phyloP scores from a whole-genome alignment of 139 green algal species.

The Chlorella sorokiniana region DNA sequence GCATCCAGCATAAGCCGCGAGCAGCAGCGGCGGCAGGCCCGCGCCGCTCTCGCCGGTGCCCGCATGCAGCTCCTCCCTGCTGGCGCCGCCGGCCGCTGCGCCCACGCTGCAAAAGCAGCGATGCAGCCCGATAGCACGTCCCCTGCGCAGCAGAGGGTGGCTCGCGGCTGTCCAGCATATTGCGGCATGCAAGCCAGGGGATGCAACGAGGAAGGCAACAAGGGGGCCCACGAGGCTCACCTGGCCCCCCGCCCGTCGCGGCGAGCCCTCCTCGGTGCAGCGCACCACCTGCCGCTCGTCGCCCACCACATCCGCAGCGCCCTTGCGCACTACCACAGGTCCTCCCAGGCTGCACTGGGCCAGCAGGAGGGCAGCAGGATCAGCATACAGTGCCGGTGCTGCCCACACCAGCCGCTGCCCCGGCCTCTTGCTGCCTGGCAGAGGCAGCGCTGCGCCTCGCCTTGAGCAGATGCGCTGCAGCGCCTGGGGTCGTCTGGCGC shows the following conservation, averaged over 20 bases:
- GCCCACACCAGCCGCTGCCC: not conserved
- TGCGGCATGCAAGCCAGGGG: not conserved
- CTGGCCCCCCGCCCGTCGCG: slow-evolving; percentile 68
- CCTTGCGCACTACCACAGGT: slow-evolving; percentile 58
- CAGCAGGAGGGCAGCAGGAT: not conserved
- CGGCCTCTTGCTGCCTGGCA: not conserved
- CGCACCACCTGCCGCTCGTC: slow-evolving; percentile 20
- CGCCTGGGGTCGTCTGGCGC: slow-evolving; percentile 12
- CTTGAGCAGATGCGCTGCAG: slow-evolving; percentile 28
- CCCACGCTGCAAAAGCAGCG: slow-evolving; percentile 61
- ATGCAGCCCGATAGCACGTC: slow-evolving; percentile 67
- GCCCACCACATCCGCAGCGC: slow-evolving; percentile 44
- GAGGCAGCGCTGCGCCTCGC: not conserved
- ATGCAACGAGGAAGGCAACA: too few relatives aligned
- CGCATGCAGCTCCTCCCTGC: slow-evolving; percentile 16
- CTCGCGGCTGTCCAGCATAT: too few relatives aligned
- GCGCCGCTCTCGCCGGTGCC: not conserved
- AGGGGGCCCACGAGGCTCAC: slow-evolving; percentile 10
- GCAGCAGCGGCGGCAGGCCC: slow-evolving; percentile 34
- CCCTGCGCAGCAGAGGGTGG: too few relatives aligned
- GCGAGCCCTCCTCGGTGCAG: slow-evolving; percentile 47
- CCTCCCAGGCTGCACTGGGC: slow-evolving; percentile 41
- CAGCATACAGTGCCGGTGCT: not conserved
- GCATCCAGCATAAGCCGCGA: slow-evolving; percentile 50
- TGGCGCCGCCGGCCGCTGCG: not conserved